Evolutionary conservation across 202 grass and related monocot species (phyloP).

Genomic region (Carex arenaria): DNA sequence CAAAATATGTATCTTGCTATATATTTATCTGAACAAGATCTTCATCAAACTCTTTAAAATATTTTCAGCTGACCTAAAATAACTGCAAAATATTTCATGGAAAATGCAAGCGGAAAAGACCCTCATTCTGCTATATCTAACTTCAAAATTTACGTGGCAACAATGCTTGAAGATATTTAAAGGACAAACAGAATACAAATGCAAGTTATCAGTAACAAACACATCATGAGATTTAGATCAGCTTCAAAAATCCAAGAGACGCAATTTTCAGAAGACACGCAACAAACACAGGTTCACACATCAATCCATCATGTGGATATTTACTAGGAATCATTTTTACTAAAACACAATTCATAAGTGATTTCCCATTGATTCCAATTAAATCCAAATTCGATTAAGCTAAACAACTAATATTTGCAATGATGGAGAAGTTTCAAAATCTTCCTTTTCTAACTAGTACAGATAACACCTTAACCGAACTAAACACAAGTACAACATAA

Average conservation of each 20-base stretch:
- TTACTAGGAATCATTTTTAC: background rate
- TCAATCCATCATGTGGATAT: background rate
- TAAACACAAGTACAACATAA: background rate
- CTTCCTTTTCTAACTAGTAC: background rate
- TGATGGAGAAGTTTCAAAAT: background rate
- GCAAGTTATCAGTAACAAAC: background rate
- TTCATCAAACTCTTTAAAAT: too few relatives aligned
- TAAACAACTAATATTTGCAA: conserved; percentile 2
- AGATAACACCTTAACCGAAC: conserved; percentile 1
- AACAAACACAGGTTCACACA: background rate
- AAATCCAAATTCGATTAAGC: background rate
- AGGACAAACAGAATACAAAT: background rate
- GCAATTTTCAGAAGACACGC: background rate
- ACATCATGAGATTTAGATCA: background rate
- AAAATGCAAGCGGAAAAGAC: too few relatives aligned
- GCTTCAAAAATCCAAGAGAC: background rate
- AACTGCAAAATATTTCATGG: too few relatives aligned
- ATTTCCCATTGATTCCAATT: background rate
- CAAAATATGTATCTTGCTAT: too few relatives aligned
- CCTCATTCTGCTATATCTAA: background rate
- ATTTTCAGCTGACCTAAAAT: too few relatives aligned
- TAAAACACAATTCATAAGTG: background rate
- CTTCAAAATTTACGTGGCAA: background rate
- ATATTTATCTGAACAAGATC: too few relatives aligned
- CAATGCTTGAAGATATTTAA: background rate